Percentiles rank a stretch among this genome's conserved stretches.
These are phyloP conservation scores for Crithidia acanthocephali DNA, from an alignment of 208 protist species.

Conservation along the genomic window DNA sequence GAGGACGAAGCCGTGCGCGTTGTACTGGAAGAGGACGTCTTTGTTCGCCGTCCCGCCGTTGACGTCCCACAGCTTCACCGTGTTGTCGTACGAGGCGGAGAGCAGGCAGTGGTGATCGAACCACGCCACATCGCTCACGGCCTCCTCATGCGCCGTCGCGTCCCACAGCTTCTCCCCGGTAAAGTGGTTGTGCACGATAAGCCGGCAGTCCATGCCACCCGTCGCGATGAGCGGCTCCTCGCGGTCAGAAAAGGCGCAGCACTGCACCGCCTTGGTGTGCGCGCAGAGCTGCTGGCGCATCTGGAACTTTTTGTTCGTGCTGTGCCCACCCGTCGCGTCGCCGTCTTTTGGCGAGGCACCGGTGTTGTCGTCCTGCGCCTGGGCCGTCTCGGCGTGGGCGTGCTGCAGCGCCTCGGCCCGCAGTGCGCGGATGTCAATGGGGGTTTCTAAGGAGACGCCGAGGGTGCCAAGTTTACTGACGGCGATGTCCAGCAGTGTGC, in stretches of 20 bases:
- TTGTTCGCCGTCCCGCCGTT: conserved; percentile 42
- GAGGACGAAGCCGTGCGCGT: conserved; percentile 73
- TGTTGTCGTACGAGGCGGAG: conserved; percentile 85
- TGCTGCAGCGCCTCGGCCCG: conserved; percentile 55
- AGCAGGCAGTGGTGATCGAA: conserved; percentile 75
- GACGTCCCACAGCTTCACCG: conserved; percentile 87
- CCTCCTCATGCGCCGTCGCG: conserved; percentile 73
- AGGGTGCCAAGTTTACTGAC: conserved; percentile 80
- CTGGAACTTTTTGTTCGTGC: conserved; percentile 57
- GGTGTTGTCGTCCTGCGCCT: conserved; percentile 27
- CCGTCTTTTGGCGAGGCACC: conserved; percentile 22
- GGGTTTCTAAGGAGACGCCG: conserved; percentile 77
- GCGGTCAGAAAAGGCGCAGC: conserved; percentile 74
- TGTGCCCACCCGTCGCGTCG: conserved; percentile 15
- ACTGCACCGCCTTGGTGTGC: conserved; percentile 85
- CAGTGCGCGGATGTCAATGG: conserved; percentile 78
- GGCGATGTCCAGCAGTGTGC: conserved; percentile 81
- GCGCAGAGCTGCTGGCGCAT: conserved; percentile 66
- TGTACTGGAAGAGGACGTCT: conserved; percentile 61
- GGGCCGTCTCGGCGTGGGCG: conserved; percentile 34
- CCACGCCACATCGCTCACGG: conserved; percentile 77
- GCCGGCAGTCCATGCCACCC: conserved; percentile 76
- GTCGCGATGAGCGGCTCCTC: conserved; percentile 71
- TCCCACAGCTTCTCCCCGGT: conserved; percentile 71
- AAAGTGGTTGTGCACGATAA: conserved; percentile 86